Conservation (phyloP, 1,284 basidiomycete genomes). For the Tilletia indica region DNA sequence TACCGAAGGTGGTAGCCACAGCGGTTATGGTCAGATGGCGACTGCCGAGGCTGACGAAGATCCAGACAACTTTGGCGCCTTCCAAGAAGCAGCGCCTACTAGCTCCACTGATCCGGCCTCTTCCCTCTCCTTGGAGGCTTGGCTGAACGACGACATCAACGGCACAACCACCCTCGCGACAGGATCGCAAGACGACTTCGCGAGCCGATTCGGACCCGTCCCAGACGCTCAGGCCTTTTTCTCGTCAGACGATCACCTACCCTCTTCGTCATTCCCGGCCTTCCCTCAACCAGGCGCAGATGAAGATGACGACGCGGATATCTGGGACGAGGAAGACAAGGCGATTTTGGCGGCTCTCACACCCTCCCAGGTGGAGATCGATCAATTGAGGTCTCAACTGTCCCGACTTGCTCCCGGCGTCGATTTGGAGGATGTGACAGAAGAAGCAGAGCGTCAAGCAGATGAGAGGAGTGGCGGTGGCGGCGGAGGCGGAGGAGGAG, state of each 20-base stretch:
- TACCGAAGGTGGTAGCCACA: not conserved
- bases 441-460: no score
- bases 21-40: not conserved
- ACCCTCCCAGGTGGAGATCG: not conserved
- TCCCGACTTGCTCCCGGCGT: not conserved
- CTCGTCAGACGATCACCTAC: not conserved
- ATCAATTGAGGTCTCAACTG: not conserved
- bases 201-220: not conserved
- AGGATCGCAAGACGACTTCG: not conserved
- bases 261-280: no score
- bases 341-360: not conserved
- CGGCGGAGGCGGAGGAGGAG: no score
- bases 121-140: no score
- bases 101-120: not conserved
- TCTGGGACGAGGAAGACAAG: not conserved
- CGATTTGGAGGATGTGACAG: no score
- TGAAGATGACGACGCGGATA: not conserved
- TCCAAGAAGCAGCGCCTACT: not conserved
- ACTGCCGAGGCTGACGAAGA: not conserved
- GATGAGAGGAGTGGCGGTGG: no score
- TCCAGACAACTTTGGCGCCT: conserved; percentile 1
- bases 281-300: not conserved
- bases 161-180: not conserved
- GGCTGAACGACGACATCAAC: not conserved
- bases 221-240: not conserved